Conservation (phyloP, 306 rosid species). For the Lupinus albus region DNA sequence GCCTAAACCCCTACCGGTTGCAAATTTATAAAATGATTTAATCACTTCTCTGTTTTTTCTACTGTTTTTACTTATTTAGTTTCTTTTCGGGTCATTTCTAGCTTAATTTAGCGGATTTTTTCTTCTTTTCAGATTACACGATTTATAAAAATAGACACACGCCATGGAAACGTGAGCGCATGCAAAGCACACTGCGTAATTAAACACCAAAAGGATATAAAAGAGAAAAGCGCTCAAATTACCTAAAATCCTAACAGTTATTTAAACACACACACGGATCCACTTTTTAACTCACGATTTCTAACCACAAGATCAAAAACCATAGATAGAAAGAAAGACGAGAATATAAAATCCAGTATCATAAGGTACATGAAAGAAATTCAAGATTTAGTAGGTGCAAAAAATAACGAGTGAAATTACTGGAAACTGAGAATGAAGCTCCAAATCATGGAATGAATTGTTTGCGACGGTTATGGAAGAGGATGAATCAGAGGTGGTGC, state of each 20-base stretch:
- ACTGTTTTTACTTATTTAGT: neutral
- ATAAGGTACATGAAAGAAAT: neutral
- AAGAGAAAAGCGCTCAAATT: neutral
- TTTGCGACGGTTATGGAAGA: conserved; percentile 43
- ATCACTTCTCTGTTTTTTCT: neutral
- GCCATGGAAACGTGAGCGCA: conserved; percentile 11
- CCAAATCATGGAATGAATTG: conserved; percentile 34
- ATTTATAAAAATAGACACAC: neutral
- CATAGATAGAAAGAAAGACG: neutral
- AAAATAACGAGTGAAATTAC: conserved; percentile 40
- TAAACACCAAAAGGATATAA: conserved; percentile 2
- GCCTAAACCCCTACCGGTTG: neutral
- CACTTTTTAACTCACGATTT: conserved; percentile 23
- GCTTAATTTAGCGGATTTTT: conserved; percentile 12
- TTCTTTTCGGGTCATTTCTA: conserved; percentile 8
- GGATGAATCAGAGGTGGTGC: conserved; percentile 43
- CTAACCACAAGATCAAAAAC: neutral
- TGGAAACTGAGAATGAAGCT: conserved; percentile 44
- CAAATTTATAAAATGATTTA: conserved; percentile 22
- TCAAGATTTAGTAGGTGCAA: neutral
- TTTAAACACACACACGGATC: conserved; percentile 20
- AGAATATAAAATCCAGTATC: conserved; percentile 30
- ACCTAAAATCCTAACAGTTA: conserved; percentile 14
- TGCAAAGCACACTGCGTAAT: conserved; percentile 32
- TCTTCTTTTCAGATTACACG: neutral